Base-by-base conservation (phyloP, 1,284 basidiomycete genomes). In the Melampsora americana region DNA sequence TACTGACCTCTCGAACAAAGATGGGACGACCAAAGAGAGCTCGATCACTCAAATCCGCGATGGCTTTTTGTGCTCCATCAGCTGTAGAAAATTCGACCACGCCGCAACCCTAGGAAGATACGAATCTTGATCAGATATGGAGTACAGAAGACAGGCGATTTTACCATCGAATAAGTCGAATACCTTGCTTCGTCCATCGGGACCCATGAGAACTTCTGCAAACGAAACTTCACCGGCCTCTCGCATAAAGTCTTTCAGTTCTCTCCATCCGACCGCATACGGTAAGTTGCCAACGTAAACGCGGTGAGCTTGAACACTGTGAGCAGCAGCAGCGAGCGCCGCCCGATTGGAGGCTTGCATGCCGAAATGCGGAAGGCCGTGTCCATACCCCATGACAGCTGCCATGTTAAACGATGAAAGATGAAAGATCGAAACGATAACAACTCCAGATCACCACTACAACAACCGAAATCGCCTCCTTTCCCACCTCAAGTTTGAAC, bases 1-100 rank as follows among this genome's bases (percentile, higher is more conserved):
- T 44, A 56, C 85, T 69, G 61, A 96, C 95, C 87, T 97, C 95
- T 79, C 95, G 91, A 79, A 99, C 93, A 84, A 97, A 98, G 64
- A 97, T 91, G 4, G 92, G 92, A 60, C 95, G 89, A 35, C 95
- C 93, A 30, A 97, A 87, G 42, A 98, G 87, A 11, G 89, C 85
- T 78, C 90, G 89, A 83, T 99, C 95, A 16, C 91, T 92, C 46
- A 96, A 85, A 81, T 95, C 92, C 35, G 89, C 88, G 78, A 95
- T 90, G 5, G 93, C 89, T 44, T 90, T 87, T 82, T 92, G 91
- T 7, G 92, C 87, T 78, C 95, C 93, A 81, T 95, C 93, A 69
- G 86, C 85, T 20, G 88, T 90, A 39, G 88, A 89, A 81, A 92
- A 96, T 83, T 96, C 94, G 80, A 97, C 93, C 4, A 76, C 74